Evolutionary conservation across 257 asterid species (phyloP), one percentile per base, ranked within the genome.

Genomic region (Solanum sejunctum): DNA sequence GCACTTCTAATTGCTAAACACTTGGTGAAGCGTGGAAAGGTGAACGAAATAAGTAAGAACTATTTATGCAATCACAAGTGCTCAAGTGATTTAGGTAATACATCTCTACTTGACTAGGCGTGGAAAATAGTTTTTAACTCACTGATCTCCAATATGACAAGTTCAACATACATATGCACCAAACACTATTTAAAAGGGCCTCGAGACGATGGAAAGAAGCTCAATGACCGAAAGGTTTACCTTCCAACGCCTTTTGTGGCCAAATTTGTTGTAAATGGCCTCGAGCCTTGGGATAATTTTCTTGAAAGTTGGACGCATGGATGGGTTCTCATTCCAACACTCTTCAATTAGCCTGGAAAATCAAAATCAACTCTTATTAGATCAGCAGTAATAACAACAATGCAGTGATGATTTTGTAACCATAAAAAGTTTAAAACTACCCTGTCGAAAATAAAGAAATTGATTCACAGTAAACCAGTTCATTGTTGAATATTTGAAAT

Each of bases 191-290:
- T 78, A 70, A 10, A 52, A 28, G 83, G 32, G 45, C 39, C 32
- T 75, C 6, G 12, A 66, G 28, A 47, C 21, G 18, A 58, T 71
- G 77, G 7, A 32, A 79, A 78, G 13, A 73, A 26, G 83, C 20
- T 49, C 28, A 51, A 78, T 75, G 21, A 60, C 72, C 2, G 56
- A 18, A 58, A 36, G 85, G 81, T 77, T 63, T 83, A 95, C 99
- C 97, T 93, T 96, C 99, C 99, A 96, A 81, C 92, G 93, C 88
- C 92, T 89, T 85, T 94, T 89, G 86, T 88, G 97, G 84, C 94
- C 95, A 86, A 96, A 90, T 79, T 90, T 90, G 86, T 88, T 90
- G 88, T 87, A 91, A 67, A 93, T 93, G 85, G 91, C 85, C 86
- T 91, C 98, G 73, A 96, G 89, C 72, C 91, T 92, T 7, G 98